A percentile compares a stretch with the other conserved stretches of the same genome.
These are phyloP conservation scores for Achaetomium macrosporum DNA, from an alignment of 2,329 filamentous ascomycete species.

Conservation along the genomic window DNA sequence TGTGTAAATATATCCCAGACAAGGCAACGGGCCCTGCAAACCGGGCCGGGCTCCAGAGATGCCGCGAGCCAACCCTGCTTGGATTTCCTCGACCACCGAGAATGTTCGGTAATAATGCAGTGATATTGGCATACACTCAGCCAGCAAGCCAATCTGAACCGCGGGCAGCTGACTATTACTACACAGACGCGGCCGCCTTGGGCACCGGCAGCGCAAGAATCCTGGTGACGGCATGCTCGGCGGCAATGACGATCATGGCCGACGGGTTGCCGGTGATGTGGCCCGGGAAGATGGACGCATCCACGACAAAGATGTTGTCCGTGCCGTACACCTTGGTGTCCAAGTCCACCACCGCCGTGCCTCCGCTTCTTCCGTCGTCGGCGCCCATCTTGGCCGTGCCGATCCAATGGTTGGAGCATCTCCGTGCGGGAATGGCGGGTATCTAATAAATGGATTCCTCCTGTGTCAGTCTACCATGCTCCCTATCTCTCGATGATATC, in stretches of 20 bases:
- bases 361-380: constrained; percentile 22
- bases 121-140: too few relatives aligned
- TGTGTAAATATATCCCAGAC: too few relatives aligned
- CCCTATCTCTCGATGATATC: too few relatives aligned
- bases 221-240: constrained; percentile 49
- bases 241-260: constrained; percentile 50
- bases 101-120: too few relatives aligned
- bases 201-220: constrained; percentile 38
- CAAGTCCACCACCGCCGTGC: constrained; percentile 24
- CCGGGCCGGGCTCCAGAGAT: too few relatives aligned
- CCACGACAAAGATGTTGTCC: constrained; percentile 49
- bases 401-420: constrained; percentile 47
- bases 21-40: too few relatives aligned
- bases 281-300: constrained; percentile 48
- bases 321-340: constrained; percentile 44
- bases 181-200: not conserved
- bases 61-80: too few relatives aligned
- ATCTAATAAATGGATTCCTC: too few relatives aligned
- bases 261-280: constrained; percentile 54
- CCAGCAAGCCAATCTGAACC: too few relatives aligned
- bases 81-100: too few relatives aligned
- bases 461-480: constrained; percentile 22
- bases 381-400: constrained; percentile 27
- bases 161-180: too few relatives aligned
- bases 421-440: constrained; percentile 34